Conservation (phyloP, 768 basidiomycete species). For the Lactifluus hygrophoroides region DNA sequence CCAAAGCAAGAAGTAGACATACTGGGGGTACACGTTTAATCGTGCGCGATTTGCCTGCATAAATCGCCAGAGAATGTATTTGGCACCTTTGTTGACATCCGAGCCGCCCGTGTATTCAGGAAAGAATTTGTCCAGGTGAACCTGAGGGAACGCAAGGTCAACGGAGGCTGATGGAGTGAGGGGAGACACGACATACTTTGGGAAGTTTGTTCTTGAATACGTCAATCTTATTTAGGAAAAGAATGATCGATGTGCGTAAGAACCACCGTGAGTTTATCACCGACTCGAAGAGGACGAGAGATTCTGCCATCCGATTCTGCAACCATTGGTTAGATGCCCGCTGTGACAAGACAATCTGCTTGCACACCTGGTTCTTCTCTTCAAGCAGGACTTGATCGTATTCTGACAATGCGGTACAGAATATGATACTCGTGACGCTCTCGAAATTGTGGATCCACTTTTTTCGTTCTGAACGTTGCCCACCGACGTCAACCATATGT, state of each 20-base stretch:
- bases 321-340: not conserved
- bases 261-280: slow-evolving; percentile 81
- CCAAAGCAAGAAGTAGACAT: slow-evolving; percentile 21
- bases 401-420: slow-evolving; percentile 66
- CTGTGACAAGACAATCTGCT: not conserved
- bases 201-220: slow-evolving; percentile 70
- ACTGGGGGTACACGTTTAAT: slow-evolving; percentile 89
- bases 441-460: slow-evolving; percentile 64
- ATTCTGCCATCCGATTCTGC: slow-evolving; percentile 72
- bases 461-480: slow-evolving; percentile 53
- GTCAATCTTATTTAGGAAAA: slow-evolving; percentile 67
- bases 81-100: slow-evolving; percentile 90
- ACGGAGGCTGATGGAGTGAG: not conserved
- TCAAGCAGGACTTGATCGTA: slow-evolving; percentile 69
- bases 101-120: slow-evolving; percentile 83
- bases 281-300: slow-evolving; percentile 64
- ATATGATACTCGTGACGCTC: slow-evolving; percentile 73
- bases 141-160: slow-evolving; percentile 29
- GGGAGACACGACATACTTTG: slow-evolving; percentile 27
- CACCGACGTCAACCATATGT: slow-evolving; percentile 73
- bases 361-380: slow-evolving; percentile 52
- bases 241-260: slow-evolving; percentile 52
- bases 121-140: slow-evolving; percentile 72
- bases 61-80: slow-evolving; percentile 91
- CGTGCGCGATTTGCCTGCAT: slow-evolving; percentile 84